Conservation (phyloP, 2,329 filamentous ascomycete species). For the Penicillium digitatum region DNA sequence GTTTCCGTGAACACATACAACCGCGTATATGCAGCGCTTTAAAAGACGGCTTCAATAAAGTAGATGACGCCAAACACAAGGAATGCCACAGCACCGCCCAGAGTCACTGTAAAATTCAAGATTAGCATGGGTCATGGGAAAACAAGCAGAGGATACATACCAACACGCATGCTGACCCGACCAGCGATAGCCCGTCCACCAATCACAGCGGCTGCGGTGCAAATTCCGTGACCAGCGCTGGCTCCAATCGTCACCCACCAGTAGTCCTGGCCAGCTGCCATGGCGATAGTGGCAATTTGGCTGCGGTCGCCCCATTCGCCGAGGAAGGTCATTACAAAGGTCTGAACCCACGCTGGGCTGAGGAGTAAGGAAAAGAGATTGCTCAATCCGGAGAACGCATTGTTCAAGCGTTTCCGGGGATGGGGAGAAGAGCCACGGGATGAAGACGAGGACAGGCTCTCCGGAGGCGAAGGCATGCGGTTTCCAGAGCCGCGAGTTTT, state of each 20-base stretch:
- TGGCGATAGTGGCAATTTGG: constrained; percentile 97
- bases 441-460: constrained; percentile 74
- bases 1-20: background rate
- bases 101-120: constrained; percentile 61
- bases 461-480: constrained; percentile 73
- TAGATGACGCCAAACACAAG: constrained; percentile 90
- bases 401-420: constrained; percentile 45
- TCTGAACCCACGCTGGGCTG: constrained; percentile 97
- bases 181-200: constrained; percentile 91
- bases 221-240: constrained; percentile 78
- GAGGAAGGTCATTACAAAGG: constrained; percentile 97
- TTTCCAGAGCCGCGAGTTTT: constrained; percentile 67
- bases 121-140: constrained; percentile 23
- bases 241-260: constrained; percentile 97
- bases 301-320: constrained; percentile 97
- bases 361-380: constrained; percentile 85
- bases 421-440: constrained; percentile 56
- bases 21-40: constrained; percentile 19
- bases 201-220: constrained; percentile 85
- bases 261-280: constrained; percentile 97
- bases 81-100: constrained; percentile 88
- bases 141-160: constrained; percentile 57
- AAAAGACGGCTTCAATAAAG: constrained; percentile 70
- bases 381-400: constrained; percentile 61
- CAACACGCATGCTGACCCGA: constrained; percentile 88